Percentiles rank a stretch among this genome's conserved stretches.
phyloP scores from a whole-genome alignment of 768 basidiomycete genomes.

The Podaxis sp. region DNA sequence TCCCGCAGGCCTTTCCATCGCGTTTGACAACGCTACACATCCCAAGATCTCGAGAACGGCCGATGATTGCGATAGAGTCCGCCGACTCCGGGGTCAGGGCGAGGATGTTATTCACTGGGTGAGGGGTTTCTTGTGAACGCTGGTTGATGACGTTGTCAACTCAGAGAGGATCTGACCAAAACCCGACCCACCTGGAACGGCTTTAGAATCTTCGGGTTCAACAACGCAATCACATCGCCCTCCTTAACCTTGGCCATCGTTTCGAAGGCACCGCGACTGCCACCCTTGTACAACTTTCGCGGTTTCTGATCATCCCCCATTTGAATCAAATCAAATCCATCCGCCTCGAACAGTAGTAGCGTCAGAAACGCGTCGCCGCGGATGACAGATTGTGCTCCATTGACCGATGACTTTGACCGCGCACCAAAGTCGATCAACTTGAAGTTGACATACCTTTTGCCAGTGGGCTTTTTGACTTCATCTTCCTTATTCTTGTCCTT shows the following conservation, averaged over 20 bases:
- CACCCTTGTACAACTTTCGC: slow-evolving; percentile 77
- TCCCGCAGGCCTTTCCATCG: slow-evolving; percentile 79
- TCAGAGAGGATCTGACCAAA: not conserved
- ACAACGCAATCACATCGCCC: slow-evolving; percentile 86
- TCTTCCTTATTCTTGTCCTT: slow-evolving; percentile 34
- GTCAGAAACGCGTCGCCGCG: slow-evolving; percentile 84
- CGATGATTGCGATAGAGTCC: slow-evolving; percentile 79
- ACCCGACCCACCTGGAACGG: slow-evolving; percentile 68
- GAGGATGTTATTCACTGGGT: slow-evolving; percentile 79
- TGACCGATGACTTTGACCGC: slow-evolving; percentile 50
- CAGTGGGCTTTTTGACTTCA: slow-evolving; percentile 39
- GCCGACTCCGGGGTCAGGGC: slow-evolving; percentile 85
- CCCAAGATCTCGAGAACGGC: slow-evolving; percentile 83
- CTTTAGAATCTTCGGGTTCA: slow-evolving; percentile 85
- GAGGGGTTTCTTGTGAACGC: slow-evolving; percentile 56
- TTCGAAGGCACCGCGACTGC: slow-evolving; percentile 92
- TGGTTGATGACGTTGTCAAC: slow-evolving; percentile 19
- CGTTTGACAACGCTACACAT: slow-evolving; percentile 75
- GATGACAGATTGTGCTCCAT: slow-evolving; percentile 54
- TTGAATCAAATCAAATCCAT: slow-evolving; percentile 58
- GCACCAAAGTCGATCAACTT: slow-evolving; percentile 83
- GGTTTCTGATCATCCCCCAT: slow-evolving; percentile 48
- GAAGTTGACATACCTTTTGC: slow-evolving; percentile 84
- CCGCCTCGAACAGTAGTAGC: slow-evolving; percentile 86
- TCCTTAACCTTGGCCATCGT: slow-evolving; percentile 79